Conservation (phyloP, 2,329 filamentous ascomycete genomes). For the Trichoderma endophyticum region DNA sequence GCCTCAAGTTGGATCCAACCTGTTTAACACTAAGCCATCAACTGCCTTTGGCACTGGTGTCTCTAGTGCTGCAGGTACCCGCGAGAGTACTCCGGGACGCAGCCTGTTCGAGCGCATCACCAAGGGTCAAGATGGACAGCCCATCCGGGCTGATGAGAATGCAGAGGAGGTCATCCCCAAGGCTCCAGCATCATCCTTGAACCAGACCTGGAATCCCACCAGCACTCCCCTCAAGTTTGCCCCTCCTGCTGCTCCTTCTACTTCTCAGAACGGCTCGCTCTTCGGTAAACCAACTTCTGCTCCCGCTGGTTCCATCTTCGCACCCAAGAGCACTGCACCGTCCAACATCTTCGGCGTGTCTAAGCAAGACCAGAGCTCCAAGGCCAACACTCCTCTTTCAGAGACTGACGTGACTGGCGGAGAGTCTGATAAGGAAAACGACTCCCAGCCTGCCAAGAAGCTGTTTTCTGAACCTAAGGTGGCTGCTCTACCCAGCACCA, state of each 20-base stretch:
- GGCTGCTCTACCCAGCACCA: constrained; percentile 28
- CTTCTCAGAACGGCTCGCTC: constrained; percentile 27
- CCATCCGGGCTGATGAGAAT: constrained; percentile 39
- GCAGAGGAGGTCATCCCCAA: constrained; percentile 25
- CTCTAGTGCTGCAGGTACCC: constrained; percentile 41
- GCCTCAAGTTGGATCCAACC: constrained; percentile 28
- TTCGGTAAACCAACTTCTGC: constrained; percentile 32
- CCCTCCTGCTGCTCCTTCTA: constrained; percentile 27
- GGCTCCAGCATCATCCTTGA: constrained; percentile 29
- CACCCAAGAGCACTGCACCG: constrained; percentile 35
- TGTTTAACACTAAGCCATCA: constrained; percentile 33
- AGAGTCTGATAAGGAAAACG: constrained; percentile 47
- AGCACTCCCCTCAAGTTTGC: constrained; percentile 56
- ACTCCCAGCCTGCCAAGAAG: constrained; percentile 36
- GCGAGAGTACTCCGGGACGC: constrained; percentile 44
- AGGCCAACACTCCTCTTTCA: constrained; percentile 24
- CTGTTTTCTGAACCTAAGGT: constrained; percentile 28
- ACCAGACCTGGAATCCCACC: constrained; percentile 44
- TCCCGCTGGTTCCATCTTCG: constrained; percentile 34
- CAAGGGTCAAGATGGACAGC: constrained; percentile 49
- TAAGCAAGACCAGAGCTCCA: constrained; percentile 29
- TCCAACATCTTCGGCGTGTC: constrained; percentile 38
- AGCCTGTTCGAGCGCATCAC: constrained; percentile 57
- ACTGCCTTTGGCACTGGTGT: constrained; percentile 24
- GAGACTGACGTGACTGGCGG: constrained; percentile 34